These are phyloP conservation scores for Fusarium sp. DNA, from an alignment of 2,329 filamentous ascomycete genomes.

Conservation along the genomic window DNA sequence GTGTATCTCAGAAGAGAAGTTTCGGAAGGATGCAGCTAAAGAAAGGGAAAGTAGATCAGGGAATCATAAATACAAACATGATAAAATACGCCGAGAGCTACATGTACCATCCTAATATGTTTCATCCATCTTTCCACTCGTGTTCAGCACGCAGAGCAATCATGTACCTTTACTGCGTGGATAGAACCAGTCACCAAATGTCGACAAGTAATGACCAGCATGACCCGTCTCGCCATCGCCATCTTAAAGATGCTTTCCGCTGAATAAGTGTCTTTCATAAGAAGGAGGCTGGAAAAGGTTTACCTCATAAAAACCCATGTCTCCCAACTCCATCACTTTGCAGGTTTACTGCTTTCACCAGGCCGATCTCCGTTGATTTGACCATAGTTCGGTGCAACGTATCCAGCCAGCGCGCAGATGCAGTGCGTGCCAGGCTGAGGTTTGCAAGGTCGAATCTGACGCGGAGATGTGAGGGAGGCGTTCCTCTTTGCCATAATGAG, in stretches of 20 bases:
- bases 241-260: background rate
- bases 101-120: background rate
- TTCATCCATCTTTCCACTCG: background rate
- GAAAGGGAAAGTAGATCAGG: background rate
- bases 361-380: background rate
- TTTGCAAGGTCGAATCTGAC: background rate
- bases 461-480: background rate
- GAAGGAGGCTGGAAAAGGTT: no score
- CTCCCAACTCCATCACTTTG: background rate
- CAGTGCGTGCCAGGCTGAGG: background rate
- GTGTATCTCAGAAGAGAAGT: background rate
- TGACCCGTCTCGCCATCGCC: background rate
- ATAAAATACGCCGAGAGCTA: background rate
- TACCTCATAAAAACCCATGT: background rate
- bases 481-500: background rate
- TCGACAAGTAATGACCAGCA: background rate
- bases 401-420: background rate
- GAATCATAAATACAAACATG: background rate
- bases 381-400: background rate
- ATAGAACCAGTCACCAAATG: background rate
- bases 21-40: background rate
- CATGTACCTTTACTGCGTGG: background rate
- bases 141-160: background rate
- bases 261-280: background rate
- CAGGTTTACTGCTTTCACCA: background rate